Evolutionary conservation across 208 protist species (phyloP).

Genomic region (Leishmania tropica): DNA sequence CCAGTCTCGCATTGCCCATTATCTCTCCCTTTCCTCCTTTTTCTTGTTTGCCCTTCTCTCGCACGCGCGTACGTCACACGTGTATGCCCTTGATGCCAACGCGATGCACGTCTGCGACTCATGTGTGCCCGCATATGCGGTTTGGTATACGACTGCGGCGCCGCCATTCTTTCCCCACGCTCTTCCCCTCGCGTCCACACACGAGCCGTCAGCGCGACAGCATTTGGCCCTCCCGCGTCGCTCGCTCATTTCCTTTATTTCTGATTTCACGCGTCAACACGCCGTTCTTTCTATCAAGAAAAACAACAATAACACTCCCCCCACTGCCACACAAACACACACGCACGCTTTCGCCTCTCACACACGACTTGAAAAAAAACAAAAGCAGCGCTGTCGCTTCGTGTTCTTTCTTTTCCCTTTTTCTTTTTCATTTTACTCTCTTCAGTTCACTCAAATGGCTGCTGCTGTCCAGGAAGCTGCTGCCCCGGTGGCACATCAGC

Average conservation of each 20-base stretch:
- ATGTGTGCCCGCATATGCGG: neutral
- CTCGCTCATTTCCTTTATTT: conserved; percentile 29
- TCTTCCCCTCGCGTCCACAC: neutral
- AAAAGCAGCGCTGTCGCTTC: neutral
- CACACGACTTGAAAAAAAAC: neutral
- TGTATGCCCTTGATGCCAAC: neutral
- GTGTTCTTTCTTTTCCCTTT: neutral
- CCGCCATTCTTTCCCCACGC: neutral
- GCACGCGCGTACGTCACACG: neutral
- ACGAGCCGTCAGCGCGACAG: conserved; percentile 15
- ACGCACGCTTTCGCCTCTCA: neutral
- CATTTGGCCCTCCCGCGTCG: conserved; percentile 6
- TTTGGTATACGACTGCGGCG: neutral
- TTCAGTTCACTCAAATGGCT: neutral
- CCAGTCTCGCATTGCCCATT: neutral
- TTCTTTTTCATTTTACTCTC: neutral
- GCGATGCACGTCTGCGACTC: neutral
- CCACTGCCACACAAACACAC: neutral
- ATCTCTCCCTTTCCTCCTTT: too few species aligned
- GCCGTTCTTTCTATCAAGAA: neutral
- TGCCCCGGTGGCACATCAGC: conserved; percentile 24
- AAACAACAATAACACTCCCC: conserved; percentile 5
- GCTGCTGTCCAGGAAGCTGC: conserved; percentile 31
- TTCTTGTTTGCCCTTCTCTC: neutral
- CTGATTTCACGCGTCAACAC: conserved; percentile 11